Base-by-base conservation (phyloP, 345 rosid species). In the Ceriops tagal region DNA sequence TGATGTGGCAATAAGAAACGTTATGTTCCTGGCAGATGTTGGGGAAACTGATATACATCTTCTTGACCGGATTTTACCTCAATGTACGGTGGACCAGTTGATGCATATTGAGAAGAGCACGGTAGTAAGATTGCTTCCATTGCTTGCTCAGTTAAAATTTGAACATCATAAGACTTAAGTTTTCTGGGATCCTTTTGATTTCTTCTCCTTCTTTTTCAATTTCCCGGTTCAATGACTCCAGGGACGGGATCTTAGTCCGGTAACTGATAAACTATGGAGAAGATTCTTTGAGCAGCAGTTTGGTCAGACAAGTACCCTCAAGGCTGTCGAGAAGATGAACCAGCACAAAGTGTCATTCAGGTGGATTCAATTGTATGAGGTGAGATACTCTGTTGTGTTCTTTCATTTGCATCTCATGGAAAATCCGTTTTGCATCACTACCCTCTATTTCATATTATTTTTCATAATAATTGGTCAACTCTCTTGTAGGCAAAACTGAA, bases 221-320 rank as follows among this genome's bases (percentile, higher is more conserved):
- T 27, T 72, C 26, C 49, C 4, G 47, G 30, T 21, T 56, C 52
- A n/a, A n/a, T 53, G 71, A 11, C 59, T 80, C 30, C 65, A 93
- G 98, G 96, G 77, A 66, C 81, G 90, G 49, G 96, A 95, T 79
- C 92, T 95, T 74, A 86, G 83, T 83, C 85, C 96, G 0, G 76
- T 95, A 28, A 95, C 97, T 15, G 83, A 95, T 82, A 65, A 78
- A 26, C 66, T 92, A 5, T 95, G 99, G 99, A 87, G 80, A 84
- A 75, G 80, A 60, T 90, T 90, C 78, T 95, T 81, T 66, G 79
- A 80, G 83, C 74, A 72, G 63, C 71, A 86, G 39, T 92, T 80
- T 67, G 96, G 96, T 72, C 68, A 68, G 59, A 49, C 28, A 57
- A 82, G 74, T 27, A 26, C 72, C 31, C 70, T 78, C 62, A 22